phyloP scores from a whole-genome alignment of 257 asterid species.

The Solanum gandarillasii region DNA sequence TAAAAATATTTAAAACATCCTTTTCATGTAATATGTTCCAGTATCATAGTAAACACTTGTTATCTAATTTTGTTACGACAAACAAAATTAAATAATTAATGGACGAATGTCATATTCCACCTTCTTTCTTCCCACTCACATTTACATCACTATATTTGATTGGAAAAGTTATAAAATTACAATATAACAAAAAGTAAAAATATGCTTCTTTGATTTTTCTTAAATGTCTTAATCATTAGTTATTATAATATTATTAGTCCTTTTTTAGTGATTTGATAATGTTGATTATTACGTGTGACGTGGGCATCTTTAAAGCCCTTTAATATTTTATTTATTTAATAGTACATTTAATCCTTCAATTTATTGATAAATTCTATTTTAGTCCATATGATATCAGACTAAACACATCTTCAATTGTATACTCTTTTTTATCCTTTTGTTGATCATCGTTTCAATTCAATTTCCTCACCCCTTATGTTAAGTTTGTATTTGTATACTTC shows the following conservation, averaged over 20 bases:
- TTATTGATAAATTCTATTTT: neutral
- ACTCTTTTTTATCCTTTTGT: neutral
- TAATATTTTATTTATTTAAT: neutral
- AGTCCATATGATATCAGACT: neutral
- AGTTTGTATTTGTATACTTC: neutral
- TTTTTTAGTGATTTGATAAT: neutral
- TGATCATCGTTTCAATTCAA: neutral
- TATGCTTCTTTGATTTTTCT: neutral
- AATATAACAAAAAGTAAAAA: neutral
- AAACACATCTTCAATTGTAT: neutral
- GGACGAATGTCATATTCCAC: constrained; percentile 23
- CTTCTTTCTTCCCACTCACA: constrained; percentile 4
- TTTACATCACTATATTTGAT: constrained; percentile 14
- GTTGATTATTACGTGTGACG: neutral
- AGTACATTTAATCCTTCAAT: neutral
- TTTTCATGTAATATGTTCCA: constrained; percentile 19
- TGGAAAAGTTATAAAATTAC: neutral
- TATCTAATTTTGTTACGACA: neutral
- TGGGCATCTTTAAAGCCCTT: neutral
- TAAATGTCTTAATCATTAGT: constrained; percentile 1
- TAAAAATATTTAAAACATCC: constrained; percentile 5
- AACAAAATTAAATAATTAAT: constrained; percentile 3
- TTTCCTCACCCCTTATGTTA: neutral
- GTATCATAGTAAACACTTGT: constrained; percentile 24
- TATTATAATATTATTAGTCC: neutral